Conservation (phyloP, 1,284 basidiomycete genomes). For the Sporisorium graminicola region DNA sequence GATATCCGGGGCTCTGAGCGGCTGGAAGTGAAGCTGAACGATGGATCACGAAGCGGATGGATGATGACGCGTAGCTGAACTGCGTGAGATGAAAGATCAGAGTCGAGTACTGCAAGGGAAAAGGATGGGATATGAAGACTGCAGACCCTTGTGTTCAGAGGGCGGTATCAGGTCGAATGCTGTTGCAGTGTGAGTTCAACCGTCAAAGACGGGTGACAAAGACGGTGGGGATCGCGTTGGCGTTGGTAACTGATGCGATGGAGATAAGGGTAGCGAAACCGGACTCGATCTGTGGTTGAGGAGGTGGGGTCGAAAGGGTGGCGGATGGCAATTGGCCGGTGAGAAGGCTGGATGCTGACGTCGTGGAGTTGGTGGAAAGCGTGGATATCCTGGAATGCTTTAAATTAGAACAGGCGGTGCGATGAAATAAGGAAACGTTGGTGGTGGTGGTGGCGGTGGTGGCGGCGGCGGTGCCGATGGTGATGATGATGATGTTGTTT, state of each 20-base stretch:
- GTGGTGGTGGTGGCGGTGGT: too few species aligned
- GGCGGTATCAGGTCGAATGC: too few species aligned
- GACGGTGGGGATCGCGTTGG: neutral
- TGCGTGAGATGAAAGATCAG: neutral
- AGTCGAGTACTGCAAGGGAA: neutral
- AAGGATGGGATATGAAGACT: neutral
- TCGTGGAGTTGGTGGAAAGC: neutral
- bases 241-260: constrained; percentile 1
- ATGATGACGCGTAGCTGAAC: neutral
- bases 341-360: neutral
- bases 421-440: too few species aligned
- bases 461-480: neutral
- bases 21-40: neutral
- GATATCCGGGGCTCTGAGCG: neutral
- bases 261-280: constrained; percentile 25
- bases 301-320: neutral
- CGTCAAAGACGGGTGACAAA: neutral
- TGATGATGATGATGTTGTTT: too few species aligned
- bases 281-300: constrained; percentile 29
- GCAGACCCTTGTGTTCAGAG: neutral
- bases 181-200: neutral
- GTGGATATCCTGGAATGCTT: neutral
- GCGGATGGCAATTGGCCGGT: neutral
- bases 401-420: neutral
- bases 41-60: neutral